phyloP scores from a whole-genome alignment of 106 monocot species.

The Dendrobium chrysotoxum region DNA sequence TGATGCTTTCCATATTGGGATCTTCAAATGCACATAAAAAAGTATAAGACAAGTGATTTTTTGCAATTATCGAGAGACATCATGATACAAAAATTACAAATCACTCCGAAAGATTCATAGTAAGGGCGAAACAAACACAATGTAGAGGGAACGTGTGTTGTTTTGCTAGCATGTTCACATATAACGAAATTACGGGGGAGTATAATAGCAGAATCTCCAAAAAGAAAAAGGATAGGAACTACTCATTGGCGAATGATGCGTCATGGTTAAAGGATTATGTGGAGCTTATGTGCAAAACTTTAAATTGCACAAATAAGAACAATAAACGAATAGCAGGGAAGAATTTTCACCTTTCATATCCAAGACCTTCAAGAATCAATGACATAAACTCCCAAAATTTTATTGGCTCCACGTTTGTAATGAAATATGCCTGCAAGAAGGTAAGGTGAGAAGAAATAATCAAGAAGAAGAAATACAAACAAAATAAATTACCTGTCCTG shows the following conservation, averaged over 20 bases:
- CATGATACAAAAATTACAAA: background rate
- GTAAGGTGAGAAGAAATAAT: conserved; percentile 4
- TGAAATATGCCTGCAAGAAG: conserved; percentile 72
- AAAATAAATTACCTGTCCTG: conserved; percentile 47
- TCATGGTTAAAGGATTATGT: conserved; percentile 28
- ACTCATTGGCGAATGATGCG: background rate
- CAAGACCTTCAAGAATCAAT: conserved; percentile 84
- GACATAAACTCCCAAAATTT: conserved; percentile 98
- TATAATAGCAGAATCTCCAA: background rate
- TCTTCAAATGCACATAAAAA: background rate
- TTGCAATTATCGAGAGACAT: background rate
- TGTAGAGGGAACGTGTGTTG: background rate
- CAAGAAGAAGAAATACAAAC: background rate
- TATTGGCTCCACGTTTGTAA: conserved; percentile 92
- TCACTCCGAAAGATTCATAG: background rate
- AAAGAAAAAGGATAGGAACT: background rate
- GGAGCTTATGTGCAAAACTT: background rate
- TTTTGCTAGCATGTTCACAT: background rate
- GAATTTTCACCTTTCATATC: conserved; percentile 71
- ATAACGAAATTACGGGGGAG: background rate
- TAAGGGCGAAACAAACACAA: background rate
- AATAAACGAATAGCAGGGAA: background rate
- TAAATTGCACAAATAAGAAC: background rate
- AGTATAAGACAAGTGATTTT: background rate
- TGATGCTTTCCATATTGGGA: background rate